These are phyloP conservation scores for Parasarocladium wereldwijsianum DNA, from an alignment of 2,329 filamentous ascomycete genomes.

Conservation along the genomic window DNA sequence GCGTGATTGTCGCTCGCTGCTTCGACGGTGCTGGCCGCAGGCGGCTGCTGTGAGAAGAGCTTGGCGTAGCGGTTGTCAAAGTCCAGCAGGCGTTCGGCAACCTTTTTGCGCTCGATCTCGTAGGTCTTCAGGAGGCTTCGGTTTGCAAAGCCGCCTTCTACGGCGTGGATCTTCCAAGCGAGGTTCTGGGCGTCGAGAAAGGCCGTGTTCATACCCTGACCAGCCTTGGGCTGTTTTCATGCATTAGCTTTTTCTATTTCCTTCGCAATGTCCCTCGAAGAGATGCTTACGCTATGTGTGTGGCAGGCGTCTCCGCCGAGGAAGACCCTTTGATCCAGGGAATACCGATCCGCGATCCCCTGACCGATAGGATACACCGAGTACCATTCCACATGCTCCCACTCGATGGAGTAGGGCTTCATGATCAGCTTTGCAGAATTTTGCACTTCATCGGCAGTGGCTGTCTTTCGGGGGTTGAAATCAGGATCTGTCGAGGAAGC, in stretches of 20 bases:
- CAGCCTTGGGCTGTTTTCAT: conserved; percentile 53
- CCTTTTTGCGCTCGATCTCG: conserved; percentile 69
- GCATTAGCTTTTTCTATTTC: conserved; percentile 14
- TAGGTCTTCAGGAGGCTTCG: conserved; percentile 70
- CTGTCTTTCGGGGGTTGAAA: conserved; percentile 46
- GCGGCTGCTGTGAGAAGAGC: conserved; percentile 68
- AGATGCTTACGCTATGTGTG: conserved; percentile 50
- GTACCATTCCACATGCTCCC: conserved; percentile 58
- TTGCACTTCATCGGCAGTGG: conserved; percentile 49
- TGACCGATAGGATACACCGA: conserved; percentile 67
- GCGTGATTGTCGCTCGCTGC: conserved; percentile 35
- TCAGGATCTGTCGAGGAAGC: conserved; percentile 45
- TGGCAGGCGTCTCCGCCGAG: conserved; percentile 68
- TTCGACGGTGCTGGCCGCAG: conserved; percentile 49
- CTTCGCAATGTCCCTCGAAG: background rate
- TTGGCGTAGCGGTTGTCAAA: conserved; percentile 87
- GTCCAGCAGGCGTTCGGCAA: conserved; percentile 69
- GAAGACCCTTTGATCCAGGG: conserved; percentile 55
- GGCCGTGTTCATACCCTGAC: conserved; percentile 69
- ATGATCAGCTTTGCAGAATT: conserved; percentile 50
- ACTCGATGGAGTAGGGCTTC: conserved; percentile 51
- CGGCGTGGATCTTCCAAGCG: conserved; percentile 90
- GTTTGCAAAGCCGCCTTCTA: conserved; percentile 67
- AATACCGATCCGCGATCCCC: conserved; percentile 54
- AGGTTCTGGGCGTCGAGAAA: conserved; percentile 76